A percentile compares a stretch with the other conserved stretches of the same genome.
Evolutionary conservation across 306 rosid species (phyloP).

Genomic region (Astragalus membranaceus): DNA sequence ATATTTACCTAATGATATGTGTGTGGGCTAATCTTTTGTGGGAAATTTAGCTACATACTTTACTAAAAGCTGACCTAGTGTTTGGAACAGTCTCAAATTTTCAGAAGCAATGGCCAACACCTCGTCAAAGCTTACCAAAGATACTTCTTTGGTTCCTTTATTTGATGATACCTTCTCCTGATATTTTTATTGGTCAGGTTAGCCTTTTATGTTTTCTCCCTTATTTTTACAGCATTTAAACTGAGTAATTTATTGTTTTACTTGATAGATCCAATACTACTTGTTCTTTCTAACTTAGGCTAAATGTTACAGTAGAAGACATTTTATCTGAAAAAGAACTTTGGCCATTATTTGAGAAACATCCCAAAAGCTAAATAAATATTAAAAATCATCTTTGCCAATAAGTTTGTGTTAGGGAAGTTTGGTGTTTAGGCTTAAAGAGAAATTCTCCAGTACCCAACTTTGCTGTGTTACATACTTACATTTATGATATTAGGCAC

Average conservation of each 20-base stretch:
- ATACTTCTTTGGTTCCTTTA: slow-evolving; percentile 93
- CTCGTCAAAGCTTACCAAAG: slow-evolving; percentile 43
- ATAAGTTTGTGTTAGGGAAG: not conserved
- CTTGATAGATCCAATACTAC: not conserved
- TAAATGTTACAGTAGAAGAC: not conserved
- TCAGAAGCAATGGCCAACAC: slow-evolving; percentile 72
- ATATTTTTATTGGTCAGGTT: slow-evolving; percentile 87
- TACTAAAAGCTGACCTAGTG: slow-evolving; percentile 5
- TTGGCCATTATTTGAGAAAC: not conserved
- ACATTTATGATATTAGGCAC: slow-evolving; percentile 4
- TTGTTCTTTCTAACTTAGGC: slow-evolving; percentile 3
- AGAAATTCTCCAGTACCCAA: too few species aligned
- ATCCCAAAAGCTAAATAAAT: not conserved
- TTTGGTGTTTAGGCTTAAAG: slow-evolving; percentile 15
- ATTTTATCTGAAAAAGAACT: not conserved
- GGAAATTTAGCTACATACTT: not conserved
- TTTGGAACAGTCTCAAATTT: slow-evolving; percentile 18
- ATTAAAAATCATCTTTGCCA: not conserved
- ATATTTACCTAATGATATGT: slow-evolving; percentile 70
- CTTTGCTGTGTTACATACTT: slow-evolving; percentile 4
- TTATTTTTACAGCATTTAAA: not conserved
- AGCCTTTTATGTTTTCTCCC: slow-evolving; percentile 6
- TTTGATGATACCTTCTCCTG: slow-evolving; percentile 64
- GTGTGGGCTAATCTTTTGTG: not conserved
- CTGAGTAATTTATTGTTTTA: not conserved